Percentiles rank a stretch among this genome's conserved stretches.
These are phyloP conservation scores for Lolium rigidum DNA, from an alignment of 176 grass and related monocot species.

Conservation along the genomic window DNA sequence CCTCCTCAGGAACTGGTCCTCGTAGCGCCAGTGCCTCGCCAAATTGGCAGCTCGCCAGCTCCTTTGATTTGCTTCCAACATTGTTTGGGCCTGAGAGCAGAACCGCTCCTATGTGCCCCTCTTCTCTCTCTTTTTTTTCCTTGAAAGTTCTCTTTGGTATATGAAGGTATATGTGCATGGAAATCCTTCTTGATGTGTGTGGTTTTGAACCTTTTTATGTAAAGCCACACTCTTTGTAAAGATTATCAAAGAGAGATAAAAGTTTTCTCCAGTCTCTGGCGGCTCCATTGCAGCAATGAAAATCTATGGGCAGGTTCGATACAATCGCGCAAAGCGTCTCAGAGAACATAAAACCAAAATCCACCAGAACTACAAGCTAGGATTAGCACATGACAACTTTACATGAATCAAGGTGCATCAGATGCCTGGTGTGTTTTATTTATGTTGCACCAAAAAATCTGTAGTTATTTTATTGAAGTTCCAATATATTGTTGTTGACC, in stretches of 20 bases:
- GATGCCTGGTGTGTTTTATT: too few species aligned
- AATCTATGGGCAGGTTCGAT: too few species aligned
- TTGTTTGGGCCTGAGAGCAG: conserved; percentile 50
- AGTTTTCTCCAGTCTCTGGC: too few species aligned
- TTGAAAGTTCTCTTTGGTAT: neutral
- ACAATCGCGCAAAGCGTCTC: too few species aligned
- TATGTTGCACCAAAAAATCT: too few species aligned
- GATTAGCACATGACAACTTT: too few species aligned
- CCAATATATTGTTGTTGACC: too few species aligned
- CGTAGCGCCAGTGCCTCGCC: conserved; percentile 27
- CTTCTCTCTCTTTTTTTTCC: neutral
- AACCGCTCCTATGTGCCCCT: conserved; percentile 42
- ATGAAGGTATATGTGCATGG: conserved; percentile 23
- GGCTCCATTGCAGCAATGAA: too few species aligned
- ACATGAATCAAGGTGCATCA: too few species aligned
- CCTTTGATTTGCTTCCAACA: neutral
- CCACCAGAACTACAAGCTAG: too few species aligned
- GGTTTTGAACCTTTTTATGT: conserved; percentile 37
- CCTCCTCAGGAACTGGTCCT: conserved; percentile 70
- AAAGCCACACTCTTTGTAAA: conserved; percentile 46
- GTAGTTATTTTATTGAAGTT: too few species aligned
- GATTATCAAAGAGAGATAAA: conserved; percentile 5
- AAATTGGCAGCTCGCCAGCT: neutral
- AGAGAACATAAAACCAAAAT: too few species aligned
- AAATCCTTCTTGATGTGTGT: conserved; percentile 46